phyloP scores from a whole-genome alignment of 1,139 yeast genomes.

The Casaregolazyma suthepensis region DNA sequence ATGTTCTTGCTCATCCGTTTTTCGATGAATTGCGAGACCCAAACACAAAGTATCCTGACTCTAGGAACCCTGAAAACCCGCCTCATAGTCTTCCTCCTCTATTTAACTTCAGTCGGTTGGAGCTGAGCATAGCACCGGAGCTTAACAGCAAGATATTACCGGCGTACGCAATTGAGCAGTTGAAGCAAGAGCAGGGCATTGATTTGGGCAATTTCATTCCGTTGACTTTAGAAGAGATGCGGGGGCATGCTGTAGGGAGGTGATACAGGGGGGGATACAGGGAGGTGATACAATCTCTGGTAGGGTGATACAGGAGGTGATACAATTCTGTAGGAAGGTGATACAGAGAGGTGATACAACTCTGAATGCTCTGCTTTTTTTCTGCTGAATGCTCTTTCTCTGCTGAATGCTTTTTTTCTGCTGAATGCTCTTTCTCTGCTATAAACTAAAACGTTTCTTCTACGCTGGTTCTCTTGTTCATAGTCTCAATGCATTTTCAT shows the following conservation, averaged over 20 bases:
- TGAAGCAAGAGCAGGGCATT: constrained; percentile 25
- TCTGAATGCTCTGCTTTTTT: too few relatives aligned
- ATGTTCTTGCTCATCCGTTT: constrained; percentile 64
- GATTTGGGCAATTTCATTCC: constrained; percentile 35
- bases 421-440: too few relatives aligned
- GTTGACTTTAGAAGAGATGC: constrained; percentile 31
- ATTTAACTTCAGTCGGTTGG: constrained; percentile 36
- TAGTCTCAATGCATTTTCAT: not conserved
- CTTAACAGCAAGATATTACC: constrained; percentile 36
- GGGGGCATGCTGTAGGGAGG: constrained; percentile 7
- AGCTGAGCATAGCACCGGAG: constrained; percentile 38
- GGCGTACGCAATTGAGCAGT: constrained; percentile 32
- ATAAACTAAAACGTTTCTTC: too few relatives aligned
- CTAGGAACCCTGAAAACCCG: constrained; percentile 33
- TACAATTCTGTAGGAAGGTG: too few relatives aligned
- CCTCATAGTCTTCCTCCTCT: constrained; percentile 36
- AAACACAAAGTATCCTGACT: constrained; percentile 48
- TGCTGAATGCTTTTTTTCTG: too few relatives aligned
- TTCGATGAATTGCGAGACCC: constrained; percentile 68
- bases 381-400: too few relatives aligned
- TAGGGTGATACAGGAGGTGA: too few relatives aligned
- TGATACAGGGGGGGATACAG: too few relatives aligned
- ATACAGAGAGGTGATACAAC: too few relatives aligned
- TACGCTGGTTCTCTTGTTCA: not conserved
- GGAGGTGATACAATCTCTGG: too few relatives aligned